phyloP scores from a whole-genome alignment of 1,284 basidiomycete species.

The Austroboletus niveus region DNA sequence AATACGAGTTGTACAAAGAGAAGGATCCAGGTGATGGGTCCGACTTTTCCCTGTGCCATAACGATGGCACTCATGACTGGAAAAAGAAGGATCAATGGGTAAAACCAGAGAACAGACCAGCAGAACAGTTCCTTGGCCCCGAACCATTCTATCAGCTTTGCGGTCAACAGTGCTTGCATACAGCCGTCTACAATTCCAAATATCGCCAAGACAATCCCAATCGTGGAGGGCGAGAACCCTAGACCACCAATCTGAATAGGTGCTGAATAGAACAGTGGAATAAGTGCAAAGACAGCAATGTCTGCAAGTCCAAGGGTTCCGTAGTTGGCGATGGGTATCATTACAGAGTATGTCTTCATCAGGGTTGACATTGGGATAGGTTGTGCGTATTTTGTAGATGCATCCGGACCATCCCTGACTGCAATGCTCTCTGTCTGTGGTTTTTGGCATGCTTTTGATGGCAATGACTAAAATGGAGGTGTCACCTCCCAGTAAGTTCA shows the following conservation, averaged over 20 bases:
- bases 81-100: conserved; percentile 53
- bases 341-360: conserved; percentile 39
- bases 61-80: conserved; percentile 51
- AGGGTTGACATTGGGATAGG: conserved; percentile 41
- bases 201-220: conserved; percentile 55
- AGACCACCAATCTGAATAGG: conserved; percentile 65
- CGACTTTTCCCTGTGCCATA: conserved; percentile 16
- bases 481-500: neutral
- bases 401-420: neutral
- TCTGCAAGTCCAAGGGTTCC: conserved; percentile 64
- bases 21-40: conserved; percentile 28
- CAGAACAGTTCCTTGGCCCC: conserved; percentile 60
- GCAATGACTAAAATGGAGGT: conserved; percentile 17
- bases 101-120: conserved; percentile 45
- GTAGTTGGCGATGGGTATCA: conserved; percentile 64
- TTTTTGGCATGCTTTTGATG: conserved; percentile 10
- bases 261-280: conserved; percentile 67
- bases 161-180: conserved; percentile 60
- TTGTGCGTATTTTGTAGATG: neutral
- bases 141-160: conserved; percentile 48
- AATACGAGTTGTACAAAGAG: conserved; percentile 28
- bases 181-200: conserved; percentile 60
- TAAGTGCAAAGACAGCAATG: conserved; percentile 59
- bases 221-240: conserved; percentile 55
- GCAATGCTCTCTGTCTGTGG: conserved; percentile 1